phyloP scores from a whole-genome alignment of 306 rosid species.

The Corylus avellana region DNA sequence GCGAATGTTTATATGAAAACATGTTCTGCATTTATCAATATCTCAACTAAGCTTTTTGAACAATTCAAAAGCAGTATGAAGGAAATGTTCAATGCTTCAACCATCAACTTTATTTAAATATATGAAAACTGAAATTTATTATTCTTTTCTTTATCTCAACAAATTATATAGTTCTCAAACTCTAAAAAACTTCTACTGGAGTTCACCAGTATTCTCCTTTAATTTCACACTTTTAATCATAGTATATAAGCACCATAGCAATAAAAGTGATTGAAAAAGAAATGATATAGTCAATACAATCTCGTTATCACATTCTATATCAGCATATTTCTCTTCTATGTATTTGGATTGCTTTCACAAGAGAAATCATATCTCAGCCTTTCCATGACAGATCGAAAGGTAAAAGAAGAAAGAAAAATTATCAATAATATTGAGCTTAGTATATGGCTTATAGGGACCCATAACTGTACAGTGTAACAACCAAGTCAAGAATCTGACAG shows the following conservation, averaged over 20 bases:
- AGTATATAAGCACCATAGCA: background rate
- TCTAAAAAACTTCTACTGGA: too few species aligned
- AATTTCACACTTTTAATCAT: background rate
- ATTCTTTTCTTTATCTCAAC: background rate
- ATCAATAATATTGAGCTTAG: background rate
- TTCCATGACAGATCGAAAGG: background rate
- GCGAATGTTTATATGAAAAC: background rate
- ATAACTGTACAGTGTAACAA: background rate
- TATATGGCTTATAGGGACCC: background rate
- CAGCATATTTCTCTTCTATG: background rate
- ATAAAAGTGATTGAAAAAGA: background rate
- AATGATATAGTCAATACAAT: background rate
- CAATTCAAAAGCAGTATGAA: too few species aligned
- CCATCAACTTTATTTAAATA: too few species aligned
- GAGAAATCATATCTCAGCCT: background rate
- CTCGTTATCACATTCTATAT: background rate
- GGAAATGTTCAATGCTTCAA: too few species aligned
- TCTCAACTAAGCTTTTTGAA: too few species aligned
- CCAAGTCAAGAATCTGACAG: background rate
- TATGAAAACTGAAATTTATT: too few species aligned
- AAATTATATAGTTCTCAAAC: too few species aligned
- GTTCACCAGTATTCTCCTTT: too few species aligned
- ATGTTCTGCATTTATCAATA: too few species aligned
- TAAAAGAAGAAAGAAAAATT: background rate
- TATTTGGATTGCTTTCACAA: background rate